Evolutionary conservation across 2,329 filamentous ascomycete genomes (phyloP).

Genomic region (Zopfia rhizophila): DNA sequence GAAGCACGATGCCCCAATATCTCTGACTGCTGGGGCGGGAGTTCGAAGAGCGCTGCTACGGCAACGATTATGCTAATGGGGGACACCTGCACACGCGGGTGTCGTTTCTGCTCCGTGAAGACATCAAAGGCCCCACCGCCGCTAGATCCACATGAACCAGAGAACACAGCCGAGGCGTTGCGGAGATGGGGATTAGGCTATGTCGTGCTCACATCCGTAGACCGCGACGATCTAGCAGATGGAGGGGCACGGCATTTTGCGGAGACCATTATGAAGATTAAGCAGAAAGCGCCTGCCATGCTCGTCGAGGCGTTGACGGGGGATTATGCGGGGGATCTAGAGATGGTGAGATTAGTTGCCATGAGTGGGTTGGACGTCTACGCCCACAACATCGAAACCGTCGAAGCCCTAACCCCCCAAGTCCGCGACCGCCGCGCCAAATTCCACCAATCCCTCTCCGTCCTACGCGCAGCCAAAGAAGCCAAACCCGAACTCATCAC

Average conservation of each 20-base stretch:
- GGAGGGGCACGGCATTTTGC: slow-evolving; percentile 91
- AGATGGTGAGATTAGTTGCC: slow-evolving; percentile 87
- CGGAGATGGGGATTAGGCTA: slow-evolving; percentile 94
- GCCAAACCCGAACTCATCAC: slow-evolving; percentile 83
- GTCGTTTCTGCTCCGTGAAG: slow-evolving; percentile 97
- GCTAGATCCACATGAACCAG: slow-evolving; percentile 93
- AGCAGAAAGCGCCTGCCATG: slow-evolving; percentile 75
- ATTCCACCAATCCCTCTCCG: slow-evolving; percentile 84
- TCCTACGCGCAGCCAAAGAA: slow-evolving; percentile 84
- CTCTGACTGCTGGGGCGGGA: slow-evolving; percentile 96
- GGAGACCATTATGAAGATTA: slow-evolving; percentile 94
- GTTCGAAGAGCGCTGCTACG: slow-evolving; percentile 86
- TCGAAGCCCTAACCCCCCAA: slow-evolving; percentile 87
- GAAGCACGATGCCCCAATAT: slow-evolving; percentile 98
- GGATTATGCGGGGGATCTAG: slow-evolving; percentile 85
- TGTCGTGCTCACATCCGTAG: slow-evolving; percentile 91
- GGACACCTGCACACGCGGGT: slow-evolving; percentile 95
- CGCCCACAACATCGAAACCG: slow-evolving; percentile 96
- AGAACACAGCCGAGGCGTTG: slow-evolving; percentile 94
- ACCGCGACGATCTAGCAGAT: slow-evolving; percentile 90
- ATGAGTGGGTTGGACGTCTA: slow-evolving; percentile 93
- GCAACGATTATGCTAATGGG: slow-evolving; percentile 99
- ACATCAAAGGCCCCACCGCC: slow-evolving; percentile 80
- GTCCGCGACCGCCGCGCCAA: slow-evolving; percentile 90
- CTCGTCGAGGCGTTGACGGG: slow-evolving; percentile 87